phyloP scores from a whole-genome alignment of 2,329 filamentous ascomycete genomes.

The Pseudogymnoascus verrucosus region DNA sequence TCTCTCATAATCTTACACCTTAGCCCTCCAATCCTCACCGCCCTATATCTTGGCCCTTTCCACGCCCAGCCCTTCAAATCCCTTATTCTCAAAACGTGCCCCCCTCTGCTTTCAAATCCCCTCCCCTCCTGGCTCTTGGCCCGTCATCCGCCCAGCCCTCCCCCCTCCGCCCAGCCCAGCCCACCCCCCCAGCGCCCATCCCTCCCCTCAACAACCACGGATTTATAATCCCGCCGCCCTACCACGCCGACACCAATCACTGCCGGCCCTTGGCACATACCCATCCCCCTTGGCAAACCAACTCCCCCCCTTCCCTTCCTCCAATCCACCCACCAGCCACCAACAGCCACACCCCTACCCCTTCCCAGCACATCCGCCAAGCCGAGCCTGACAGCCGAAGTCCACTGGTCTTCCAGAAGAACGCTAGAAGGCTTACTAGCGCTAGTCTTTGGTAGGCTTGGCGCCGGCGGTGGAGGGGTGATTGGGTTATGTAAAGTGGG shows the following conservation, averaged over 20 bases:
- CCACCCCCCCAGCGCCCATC: too few relatives aligned
- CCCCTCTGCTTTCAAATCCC: too few relatives aligned
- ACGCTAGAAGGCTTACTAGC: neutral
- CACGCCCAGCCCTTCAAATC: neutral
- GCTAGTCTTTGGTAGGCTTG: neutral
- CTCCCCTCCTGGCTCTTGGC: too few relatives aligned
- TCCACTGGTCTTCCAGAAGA: neutral
- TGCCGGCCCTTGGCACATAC: neutral
- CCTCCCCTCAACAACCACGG: too few relatives aligned
- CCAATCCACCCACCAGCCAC: neutral
- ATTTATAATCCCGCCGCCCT: neutral
- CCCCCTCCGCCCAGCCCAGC: too few relatives aligned
- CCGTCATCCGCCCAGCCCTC: too few relatives aligned
- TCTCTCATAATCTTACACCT: neutral
- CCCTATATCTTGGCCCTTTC: neutral
- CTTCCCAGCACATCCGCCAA: neutral
- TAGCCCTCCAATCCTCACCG: neutral
- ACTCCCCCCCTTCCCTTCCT: too few relatives aligned
- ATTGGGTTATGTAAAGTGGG: conserved; percentile 1
- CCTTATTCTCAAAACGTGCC: too few relatives aligned
- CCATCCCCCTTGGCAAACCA: neutral
- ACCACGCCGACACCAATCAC: neutral
- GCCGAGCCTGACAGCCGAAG: neutral
- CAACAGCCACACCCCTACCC: neutral
- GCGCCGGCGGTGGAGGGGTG: neutral